phyloP scores from a whole-genome alignment of 441 rosid genomes.

The Viola pubescens region DNA sequence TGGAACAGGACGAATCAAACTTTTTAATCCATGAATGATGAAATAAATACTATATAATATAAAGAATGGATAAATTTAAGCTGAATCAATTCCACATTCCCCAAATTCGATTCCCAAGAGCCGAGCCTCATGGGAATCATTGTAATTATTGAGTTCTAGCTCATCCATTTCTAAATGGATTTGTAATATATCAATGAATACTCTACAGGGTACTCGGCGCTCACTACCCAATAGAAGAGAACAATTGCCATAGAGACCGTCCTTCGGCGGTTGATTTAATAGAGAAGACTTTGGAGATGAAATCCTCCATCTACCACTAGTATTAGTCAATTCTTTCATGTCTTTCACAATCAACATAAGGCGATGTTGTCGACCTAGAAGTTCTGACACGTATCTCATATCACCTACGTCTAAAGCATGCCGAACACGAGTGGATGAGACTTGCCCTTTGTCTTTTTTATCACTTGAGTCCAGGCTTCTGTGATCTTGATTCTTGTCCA shows the following conservation, averaged over 20 bases:
- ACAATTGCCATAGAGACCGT: conserved; percentile 50
- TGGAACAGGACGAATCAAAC: too few relatives aligned
- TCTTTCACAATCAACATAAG: conserved; percentile 40
- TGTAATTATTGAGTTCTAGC: conserved; percentile 23
- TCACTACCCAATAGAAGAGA: conserved; percentile 34
- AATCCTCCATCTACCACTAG: conserved; percentile 25
- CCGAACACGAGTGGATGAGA: conserved; percentile 82
- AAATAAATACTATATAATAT: too few relatives aligned
- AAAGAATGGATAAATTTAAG: too few relatives aligned
- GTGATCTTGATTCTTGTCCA: conserved; percentile 64
- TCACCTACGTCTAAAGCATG: conserved; percentile 72
- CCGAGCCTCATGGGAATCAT: conserved; percentile 14
- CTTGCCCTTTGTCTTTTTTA: conserved; percentile 74
- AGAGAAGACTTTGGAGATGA: conserved; percentile 49
- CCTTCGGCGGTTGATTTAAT: conserved; percentile 65
- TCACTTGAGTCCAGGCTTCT: conserved; percentile 25
- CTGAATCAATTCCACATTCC: too few relatives aligned
- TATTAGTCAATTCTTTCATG: conserved; percentile 16
- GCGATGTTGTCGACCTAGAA: conserved; percentile 72
- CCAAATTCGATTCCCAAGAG: too few relatives aligned
- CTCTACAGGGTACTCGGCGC: conserved; percentile 40
- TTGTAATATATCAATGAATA: conserved; percentile 42
- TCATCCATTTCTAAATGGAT: conserved; percentile 54
- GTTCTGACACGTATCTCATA: conserved; percentile 64
- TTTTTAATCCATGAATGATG: too few relatives aligned